Evolutionary conservation across 139 green algal genomes (phyloP).

Genomic region (Nannochloris sp.): DNA sequence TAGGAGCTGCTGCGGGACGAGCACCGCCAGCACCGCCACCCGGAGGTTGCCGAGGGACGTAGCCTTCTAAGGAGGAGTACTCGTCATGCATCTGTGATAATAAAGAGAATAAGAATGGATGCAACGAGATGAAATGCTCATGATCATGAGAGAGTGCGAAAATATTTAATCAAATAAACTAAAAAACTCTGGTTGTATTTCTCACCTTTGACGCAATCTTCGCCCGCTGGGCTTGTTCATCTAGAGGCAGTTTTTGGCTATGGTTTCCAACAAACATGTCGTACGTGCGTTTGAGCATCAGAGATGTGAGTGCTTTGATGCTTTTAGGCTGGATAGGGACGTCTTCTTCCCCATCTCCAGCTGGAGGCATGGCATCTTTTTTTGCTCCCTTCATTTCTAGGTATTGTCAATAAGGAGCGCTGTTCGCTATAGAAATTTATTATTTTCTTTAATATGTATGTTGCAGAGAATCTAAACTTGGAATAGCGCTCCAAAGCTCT

Average conservation of each 20-base stretch:
- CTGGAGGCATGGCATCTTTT: too few relatives aligned
- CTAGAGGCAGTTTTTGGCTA: constrained; percentile 38
- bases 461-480: too few relatives aligned
- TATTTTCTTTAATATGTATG: too few relatives aligned
- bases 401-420: too few relatives aligned
- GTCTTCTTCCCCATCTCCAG: constrained; percentile 25
- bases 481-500: too few relatives aligned
- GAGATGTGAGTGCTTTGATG: constrained; percentile 62
- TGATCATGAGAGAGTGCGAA: too few relatives aligned
- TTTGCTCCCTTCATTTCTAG: too few relatives aligned
- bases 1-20: background rate
- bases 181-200: background rate
- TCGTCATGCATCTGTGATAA: constrained; percentile 45
- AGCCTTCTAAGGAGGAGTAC: constrained; percentile 34
- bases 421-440: too few relatives aligned
- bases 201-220: constrained; percentile 65
- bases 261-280: constrained; percentile 77
- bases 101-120: background rate
- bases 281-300: constrained; percentile 73
- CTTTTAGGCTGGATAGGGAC: constrained; percentile 69
- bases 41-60: constrained; percentile 21
- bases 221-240: constrained; percentile 56
- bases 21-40: background rate
- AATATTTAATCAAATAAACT: constrained; percentile 5
- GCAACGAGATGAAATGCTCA: background rate